Percentiles rank a stretch among this genome's conserved stretches.
Evolutionary conservation across 768 basidiomycete genomes (phyloP).

Genomic region (Pulveroboletus ravenelii): DNA sequence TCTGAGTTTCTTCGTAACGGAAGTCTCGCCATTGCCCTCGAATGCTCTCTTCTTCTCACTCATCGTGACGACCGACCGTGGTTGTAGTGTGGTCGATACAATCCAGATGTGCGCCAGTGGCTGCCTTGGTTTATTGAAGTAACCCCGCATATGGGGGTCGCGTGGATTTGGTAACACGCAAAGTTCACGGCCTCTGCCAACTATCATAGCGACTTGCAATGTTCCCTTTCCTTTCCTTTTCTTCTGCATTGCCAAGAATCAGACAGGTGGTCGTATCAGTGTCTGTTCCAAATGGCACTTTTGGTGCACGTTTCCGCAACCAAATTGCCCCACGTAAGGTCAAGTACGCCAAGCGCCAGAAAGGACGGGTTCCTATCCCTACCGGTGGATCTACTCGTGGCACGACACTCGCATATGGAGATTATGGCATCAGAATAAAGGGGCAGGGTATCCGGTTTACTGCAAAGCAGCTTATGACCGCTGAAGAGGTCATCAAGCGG

Average conservation of each 20-base stretch:
- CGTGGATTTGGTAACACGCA: not conserved
- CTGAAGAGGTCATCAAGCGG: conserved; percentile 82
- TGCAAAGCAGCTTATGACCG: conserved; percentile 85
- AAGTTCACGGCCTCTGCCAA: not conserved
- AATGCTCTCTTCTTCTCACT: conserved; percentile 62
- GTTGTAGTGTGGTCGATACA: conserved; percentile 7
- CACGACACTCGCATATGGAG: conserved; percentile 86
- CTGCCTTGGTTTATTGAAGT: not conserved
- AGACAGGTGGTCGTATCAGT: conserved; percentile 9
- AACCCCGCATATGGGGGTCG: conserved; percentile 22
- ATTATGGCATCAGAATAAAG: conserved; percentile 88
- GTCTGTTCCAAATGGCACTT: conserved; percentile 9
- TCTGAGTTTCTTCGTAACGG: conserved; percentile 57
- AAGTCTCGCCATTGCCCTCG: conserved; percentile 49
- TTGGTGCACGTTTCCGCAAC: conserved; percentile 37
- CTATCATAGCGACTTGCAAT: conserved; percentile 4
- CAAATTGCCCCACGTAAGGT: conserved; percentile 81
- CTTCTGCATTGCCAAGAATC: conserved; percentile 12
- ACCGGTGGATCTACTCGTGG: conserved; percentile 90
- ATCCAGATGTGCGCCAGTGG: not conserved
- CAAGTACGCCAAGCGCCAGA: conserved; percentile 84
- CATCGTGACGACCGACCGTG: conserved; percentile 37
- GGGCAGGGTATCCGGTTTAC: conserved; percentile 75
- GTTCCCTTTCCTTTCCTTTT: conserved; percentile 20
- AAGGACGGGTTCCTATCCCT: conserved; percentile 82